Evolutionary conservation across 768 basidiomycete genomes (phyloP).

Genomic region (Tylopilus subfusipes): DNA sequence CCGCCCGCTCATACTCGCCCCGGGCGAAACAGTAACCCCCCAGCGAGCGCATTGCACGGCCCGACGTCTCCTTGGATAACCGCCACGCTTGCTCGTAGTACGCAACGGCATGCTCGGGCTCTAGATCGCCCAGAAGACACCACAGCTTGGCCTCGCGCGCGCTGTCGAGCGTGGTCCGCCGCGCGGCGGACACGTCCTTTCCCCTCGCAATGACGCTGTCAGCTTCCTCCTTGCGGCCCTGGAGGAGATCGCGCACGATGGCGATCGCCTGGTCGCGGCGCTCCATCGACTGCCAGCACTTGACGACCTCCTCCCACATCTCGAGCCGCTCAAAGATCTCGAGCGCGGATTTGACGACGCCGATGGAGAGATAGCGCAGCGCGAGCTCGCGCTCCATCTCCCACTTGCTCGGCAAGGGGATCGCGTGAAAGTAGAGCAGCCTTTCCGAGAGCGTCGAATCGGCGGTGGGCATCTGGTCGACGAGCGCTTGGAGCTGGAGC

Average conservation of each 20-base stretch:
- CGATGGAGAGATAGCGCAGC: slow-evolving; percentile 73
- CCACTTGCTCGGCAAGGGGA: slow-evolving; percentile 88
- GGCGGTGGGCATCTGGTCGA: slow-evolving; percentile 93
- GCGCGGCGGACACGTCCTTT: slow-evolving; percentile 44
- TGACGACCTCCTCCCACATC: slow-evolving; percentile 98
- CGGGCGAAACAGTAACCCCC: slow-evolving; percentile 79
- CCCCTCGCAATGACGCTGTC: slow-evolving; percentile 64
- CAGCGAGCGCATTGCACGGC: slow-evolving; percentile 87
- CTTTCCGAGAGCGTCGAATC: slow-evolving; percentile 75
- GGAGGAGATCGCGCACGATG: slow-evolving; percentile 82
- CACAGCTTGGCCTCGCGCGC: slow-evolving; percentile 86
- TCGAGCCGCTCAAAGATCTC: slow-evolving; percentile 93
- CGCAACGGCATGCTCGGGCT: slow-evolving; percentile 60
- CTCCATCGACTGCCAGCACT: slow-evolving; percentile 83
- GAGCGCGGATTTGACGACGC: slow-evolving; percentile 84
- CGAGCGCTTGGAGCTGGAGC: slow-evolving; percentile 89
- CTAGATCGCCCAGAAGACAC: slow-evolving; percentile 93
- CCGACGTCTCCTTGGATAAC: slow-evolving; percentile 75
- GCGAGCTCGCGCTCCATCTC: slow-evolving; percentile 92
- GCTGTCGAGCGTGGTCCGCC: slow-evolving; percentile 50
- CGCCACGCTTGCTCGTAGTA: slow-evolving; percentile 87
- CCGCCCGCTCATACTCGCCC: slow-evolving; percentile 59
- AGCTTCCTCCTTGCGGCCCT: slow-evolving; percentile 79
- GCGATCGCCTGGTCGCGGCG: slow-evolving; percentile 70
- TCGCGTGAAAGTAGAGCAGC: slow-evolving; percentile 72